Conservation (phyloP, 306 rosid genomes). For the Trifolium pratense region DNA sequence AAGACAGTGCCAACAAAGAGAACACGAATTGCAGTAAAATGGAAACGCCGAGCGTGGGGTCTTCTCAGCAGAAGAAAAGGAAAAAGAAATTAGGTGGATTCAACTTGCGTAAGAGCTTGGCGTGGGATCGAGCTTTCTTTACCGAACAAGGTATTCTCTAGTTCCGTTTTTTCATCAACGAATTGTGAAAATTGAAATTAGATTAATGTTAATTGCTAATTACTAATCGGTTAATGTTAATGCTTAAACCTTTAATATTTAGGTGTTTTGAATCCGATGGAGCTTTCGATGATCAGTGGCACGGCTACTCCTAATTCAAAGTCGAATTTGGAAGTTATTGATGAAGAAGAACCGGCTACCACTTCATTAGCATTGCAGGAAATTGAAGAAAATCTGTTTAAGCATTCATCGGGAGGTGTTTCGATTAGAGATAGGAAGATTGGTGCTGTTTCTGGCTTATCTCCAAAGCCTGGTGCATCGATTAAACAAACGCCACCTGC, state of each 20-base stretch:
- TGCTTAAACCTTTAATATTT: constrained; percentile 13
- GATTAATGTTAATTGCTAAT: neutral
- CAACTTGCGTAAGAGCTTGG: constrained; percentile 92
- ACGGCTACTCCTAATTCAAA: constrained; percentile 43
- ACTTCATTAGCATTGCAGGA: constrained; percentile 47
- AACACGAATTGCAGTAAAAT: constrained; percentile 49
- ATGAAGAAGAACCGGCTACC: constrained; percentile 58
- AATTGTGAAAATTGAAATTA: neutral
- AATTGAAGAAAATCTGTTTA: constrained; percentile 58
- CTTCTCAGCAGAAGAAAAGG: constrained; percentile 79
- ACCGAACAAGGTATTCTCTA: constrained; percentile 71
- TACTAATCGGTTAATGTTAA: neutral
- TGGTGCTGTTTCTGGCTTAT: constrained; percentile 40
- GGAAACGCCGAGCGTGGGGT: constrained; percentile 59
- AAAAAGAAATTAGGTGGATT: constrained; percentile 76
- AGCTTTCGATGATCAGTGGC: constrained; percentile 84
- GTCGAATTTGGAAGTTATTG: constrained; percentile 57
- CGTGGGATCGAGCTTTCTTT: constrained; percentile 93
- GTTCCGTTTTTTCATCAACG: neutral
- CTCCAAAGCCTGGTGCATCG: constrained; percentile 51
- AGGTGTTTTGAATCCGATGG: constrained; percentile 83
- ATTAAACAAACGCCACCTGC: constrained; percentile 46
- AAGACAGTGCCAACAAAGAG: constrained; percentile 50
- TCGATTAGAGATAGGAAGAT: constrained; percentile 29
- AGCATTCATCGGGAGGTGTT: constrained; percentile 47